Evolutionary conservation across 768 basidiomycete genomes (phyloP).

Genomic region (Strobilomyces confusus): DNA sequence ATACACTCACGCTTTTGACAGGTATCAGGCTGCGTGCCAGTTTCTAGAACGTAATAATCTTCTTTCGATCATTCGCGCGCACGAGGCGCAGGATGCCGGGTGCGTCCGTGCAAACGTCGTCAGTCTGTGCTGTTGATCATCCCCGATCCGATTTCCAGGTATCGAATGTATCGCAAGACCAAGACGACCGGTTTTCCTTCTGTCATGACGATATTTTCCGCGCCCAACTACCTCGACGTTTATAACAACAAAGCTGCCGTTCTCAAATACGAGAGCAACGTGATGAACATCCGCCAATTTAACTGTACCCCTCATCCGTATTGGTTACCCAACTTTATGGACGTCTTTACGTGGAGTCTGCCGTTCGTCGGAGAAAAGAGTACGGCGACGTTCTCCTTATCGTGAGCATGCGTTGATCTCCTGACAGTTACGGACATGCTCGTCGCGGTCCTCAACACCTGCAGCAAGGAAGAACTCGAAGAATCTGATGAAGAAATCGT

Average conservation of each 20-base stretch:
- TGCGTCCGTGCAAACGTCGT: slow-evolving; percentile 33
- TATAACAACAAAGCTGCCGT: slow-evolving; percentile 99
- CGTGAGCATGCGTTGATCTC: slow-evolving; percentile 1
- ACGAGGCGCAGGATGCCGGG: slow-evolving; percentile 99
- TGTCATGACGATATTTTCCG: slow-evolving; percentile 99
- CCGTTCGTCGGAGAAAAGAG: slow-evolving; percentile 99
- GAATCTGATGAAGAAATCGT: slow-evolving; percentile 55
- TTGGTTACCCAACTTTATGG: slow-evolving; percentile 99
- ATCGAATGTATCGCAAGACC: slow-evolving; percentile 99
- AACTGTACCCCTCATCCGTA: slow-evolving; percentile 95
- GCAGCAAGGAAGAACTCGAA: slow-evolving; percentile 94
- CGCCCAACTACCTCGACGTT: slow-evolving; percentile 96
- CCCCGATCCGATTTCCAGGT: slow-evolving; percentile 41
- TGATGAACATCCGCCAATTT: slow-evolving; percentile 98
- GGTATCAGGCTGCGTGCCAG: slow-evolving; percentile 94
- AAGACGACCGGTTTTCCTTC: slow-evolving; percentile 98
- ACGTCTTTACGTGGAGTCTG: slow-evolving; percentile 97
- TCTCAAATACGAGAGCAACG: slow-evolving; percentile 98
- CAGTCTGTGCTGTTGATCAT: background rate
- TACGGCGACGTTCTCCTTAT: slow-evolving; percentile 29
- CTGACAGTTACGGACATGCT: slow-evolving; percentile 93
- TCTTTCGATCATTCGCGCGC: slow-evolving; percentile 93
- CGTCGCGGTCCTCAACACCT: slow-evolving; percentile 92
- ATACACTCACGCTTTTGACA: slow-evolving; percentile 29
- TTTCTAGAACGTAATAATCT: slow-evolving; percentile 98